Evolutionary conservation across 305 asterid genomes (phyloP).

Genomic region (Plantago rigida): DNA sequence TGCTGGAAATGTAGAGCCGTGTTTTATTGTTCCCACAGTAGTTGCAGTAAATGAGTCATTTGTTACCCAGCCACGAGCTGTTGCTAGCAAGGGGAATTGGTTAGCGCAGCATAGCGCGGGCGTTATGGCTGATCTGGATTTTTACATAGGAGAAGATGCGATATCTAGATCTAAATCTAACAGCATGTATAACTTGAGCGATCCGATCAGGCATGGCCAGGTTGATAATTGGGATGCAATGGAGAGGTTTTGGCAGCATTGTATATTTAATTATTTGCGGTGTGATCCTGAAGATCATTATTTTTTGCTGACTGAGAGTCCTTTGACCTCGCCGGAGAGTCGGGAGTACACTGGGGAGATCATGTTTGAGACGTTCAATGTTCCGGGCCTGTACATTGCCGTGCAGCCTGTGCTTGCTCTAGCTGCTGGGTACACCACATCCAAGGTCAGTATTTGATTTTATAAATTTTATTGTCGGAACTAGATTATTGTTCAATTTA

Average conservation of each 20-base stretch:
- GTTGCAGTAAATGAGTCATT: conserved; percentile 71
- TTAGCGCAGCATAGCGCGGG: conserved; percentile 80
- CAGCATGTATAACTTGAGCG: conserved; percentile 46
- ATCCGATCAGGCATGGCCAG: conserved; percentile 84
- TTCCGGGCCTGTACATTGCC: conserved; percentile 78
- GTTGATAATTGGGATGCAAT: conserved; percentile 87
- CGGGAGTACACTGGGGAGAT: conserved; percentile 88
- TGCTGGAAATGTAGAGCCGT: conserved; percentile 90
- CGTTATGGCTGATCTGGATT: conserved; percentile 93
- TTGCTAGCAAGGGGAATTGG: conserved; percentile 56
- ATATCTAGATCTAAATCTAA: conserved; percentile 62
- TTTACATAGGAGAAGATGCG: conserved; percentile 80
- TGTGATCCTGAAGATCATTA: conserved; percentile 97
- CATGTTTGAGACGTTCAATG: conserved; percentile 89
- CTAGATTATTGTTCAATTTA: no score
- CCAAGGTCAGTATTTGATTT: conserved; percentile 55
- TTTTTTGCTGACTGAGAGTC: conserved; percentile 82
- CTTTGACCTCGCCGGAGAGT: conserved; percentile 84
- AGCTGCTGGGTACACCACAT: conserved; percentile 91
- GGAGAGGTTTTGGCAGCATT: conserved; percentile 97
- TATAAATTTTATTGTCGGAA: background rate
- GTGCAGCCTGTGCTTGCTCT: conserved; percentile 96
- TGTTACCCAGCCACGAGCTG: conserved; percentile 52
- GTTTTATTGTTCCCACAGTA: conserved; percentile 68
- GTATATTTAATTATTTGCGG: conserved; percentile 65